Conservation (phyloP, 345 rosid species). For the Rhodomyrtus tomentosa region DNA sequence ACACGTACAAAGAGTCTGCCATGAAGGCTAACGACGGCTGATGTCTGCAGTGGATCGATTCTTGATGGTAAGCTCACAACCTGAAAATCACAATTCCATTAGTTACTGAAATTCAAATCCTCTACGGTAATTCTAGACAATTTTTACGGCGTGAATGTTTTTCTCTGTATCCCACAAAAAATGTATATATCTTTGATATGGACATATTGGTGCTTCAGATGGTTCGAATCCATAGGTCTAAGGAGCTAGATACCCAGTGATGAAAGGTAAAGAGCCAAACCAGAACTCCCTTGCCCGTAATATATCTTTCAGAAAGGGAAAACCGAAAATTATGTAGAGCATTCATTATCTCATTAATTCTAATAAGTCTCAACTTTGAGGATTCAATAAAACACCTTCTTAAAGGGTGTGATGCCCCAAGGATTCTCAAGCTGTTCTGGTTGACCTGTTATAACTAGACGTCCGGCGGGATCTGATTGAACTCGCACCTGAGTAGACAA, state of each 20-base stretch:
- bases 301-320: neutral
- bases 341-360: neutral
- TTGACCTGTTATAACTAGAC: slow-evolving; percentile 65
- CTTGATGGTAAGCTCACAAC: slow-evolving; percentile 59
- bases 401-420: slow-evolving; percentile 87
- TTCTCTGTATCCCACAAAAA: neutral
- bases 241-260: neutral
- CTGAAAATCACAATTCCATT: slow-evolving; percentile 21
- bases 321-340: neutral
- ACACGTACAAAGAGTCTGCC: slow-evolving; percentile 62
- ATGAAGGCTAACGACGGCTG: slow-evolving; percentile 70
- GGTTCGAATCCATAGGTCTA: neutral
- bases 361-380: neutral
- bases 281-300: neutral
- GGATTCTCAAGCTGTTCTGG: slow-evolving; percentile 80
- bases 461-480: slow-evolving; percentile 83
- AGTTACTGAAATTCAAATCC: neutral
- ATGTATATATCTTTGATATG: neutral
- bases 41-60: slow-evolving; percentile 63
- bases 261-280: neutral
- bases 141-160: neutral
- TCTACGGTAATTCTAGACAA: neutral
- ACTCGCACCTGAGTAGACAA: slow-evolving; percentile 51
- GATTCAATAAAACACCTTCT: slow-evolving; percentile 39
- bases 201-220: neutral